Percentiles rank a stretch among this genome's conserved stretches.
phyloP scores from a whole-genome alignment of 1,284 basidiomycete species.

The Coniophora puteana region DNA sequence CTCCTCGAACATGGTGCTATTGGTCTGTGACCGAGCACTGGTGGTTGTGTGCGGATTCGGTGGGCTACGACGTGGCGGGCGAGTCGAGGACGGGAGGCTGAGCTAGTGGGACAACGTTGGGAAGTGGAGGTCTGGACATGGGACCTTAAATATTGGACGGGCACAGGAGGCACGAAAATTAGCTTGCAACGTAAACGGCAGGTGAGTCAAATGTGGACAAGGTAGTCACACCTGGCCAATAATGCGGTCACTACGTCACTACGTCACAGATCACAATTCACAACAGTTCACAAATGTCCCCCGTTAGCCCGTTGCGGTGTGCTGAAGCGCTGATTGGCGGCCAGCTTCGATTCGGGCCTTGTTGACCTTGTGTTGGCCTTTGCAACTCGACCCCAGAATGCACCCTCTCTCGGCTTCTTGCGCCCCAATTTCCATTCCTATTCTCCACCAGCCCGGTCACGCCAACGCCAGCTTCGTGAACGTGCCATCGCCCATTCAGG shows the following conservation, averaged over 20 bases:
- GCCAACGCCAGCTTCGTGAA: no score
- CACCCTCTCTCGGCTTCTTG: no score
- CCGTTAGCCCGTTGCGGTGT: no score
- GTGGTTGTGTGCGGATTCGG: neutral
- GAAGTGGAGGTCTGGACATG: conserved; percentile 11
- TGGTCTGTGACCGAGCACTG: conserved; percentile 1
- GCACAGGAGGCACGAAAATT: conserved; percentile 35
- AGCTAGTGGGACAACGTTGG: conserved; percentile 16
- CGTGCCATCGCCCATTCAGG: no score
- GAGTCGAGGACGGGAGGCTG: conserved; percentile 9
- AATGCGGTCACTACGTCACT: conserved; percentile 10
- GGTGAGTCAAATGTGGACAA: conserved; percentile 32
- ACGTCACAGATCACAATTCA: conserved; percentile 5
- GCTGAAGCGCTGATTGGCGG: no score
- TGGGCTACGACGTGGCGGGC: conserved; percentile 6
- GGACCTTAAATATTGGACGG: conserved; percentile 30
- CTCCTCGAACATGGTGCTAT: conserved; percentile 63
- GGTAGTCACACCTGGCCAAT: conserved; percentile 13
- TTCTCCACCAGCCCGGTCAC: no score
- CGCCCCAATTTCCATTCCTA: no score
- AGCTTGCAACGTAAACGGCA: conserved; percentile 21
- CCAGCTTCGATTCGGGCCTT: no score
- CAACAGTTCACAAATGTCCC: neutral
- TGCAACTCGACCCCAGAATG: no score
- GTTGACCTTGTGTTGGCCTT: no score